These are phyloP conservation scores for Pseudocercospora musae DNA, from an alignment of 2,329 filamentous ascomycete species.

Conservation along the genomic window DNA sequence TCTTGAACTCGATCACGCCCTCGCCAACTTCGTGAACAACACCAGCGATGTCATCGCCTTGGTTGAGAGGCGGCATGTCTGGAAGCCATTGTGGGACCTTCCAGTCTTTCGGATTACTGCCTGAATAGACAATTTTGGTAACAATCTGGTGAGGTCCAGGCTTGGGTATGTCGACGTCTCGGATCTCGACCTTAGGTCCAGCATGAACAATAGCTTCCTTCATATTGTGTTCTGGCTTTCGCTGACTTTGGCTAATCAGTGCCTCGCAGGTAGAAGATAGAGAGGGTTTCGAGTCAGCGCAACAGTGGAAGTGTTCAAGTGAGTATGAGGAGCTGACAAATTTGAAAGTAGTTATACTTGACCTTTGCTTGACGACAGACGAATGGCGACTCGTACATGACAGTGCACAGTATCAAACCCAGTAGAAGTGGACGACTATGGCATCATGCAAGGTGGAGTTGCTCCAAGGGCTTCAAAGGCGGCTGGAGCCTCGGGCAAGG, in stretches of 20 bases:
- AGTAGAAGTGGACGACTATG: background rate
- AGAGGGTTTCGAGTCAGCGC: background rate
- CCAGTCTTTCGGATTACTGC: conserved; percentile 36
- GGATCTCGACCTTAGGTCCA: conserved; percentile 36
- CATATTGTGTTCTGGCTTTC: conserved; percentile 19
- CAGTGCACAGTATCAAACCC: background rate
- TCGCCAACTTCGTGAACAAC: conserved; percentile 54
- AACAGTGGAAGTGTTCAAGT: background rate
- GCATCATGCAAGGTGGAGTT: background rate
- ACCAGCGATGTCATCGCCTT: conserved; percentile 38
- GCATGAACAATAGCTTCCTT: conserved; percentile 38
- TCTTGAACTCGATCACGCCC: conserved; percentile 56
- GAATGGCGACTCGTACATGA: background rate
- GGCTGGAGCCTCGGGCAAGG: background rate
- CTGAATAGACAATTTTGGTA: conserved; percentile 33
- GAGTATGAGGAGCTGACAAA: conserved; percentile 7
- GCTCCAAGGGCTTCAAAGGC: background rate
- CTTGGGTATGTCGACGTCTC: conserved; percentile 43
- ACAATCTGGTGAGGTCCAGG: conserved; percentile 35
- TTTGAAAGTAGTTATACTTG: conserved; percentile 8
- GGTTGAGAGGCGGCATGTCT: conserved; percentile 22
- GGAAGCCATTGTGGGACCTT: conserved; percentile 23
- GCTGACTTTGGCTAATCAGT: background rate
- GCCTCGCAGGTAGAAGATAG: background rate
- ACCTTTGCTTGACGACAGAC: conserved; percentile 11